Conservation (phyloP, 2,329 filamentous ascomycete genomes). For the Acrodontium crateriforme region DNA sequence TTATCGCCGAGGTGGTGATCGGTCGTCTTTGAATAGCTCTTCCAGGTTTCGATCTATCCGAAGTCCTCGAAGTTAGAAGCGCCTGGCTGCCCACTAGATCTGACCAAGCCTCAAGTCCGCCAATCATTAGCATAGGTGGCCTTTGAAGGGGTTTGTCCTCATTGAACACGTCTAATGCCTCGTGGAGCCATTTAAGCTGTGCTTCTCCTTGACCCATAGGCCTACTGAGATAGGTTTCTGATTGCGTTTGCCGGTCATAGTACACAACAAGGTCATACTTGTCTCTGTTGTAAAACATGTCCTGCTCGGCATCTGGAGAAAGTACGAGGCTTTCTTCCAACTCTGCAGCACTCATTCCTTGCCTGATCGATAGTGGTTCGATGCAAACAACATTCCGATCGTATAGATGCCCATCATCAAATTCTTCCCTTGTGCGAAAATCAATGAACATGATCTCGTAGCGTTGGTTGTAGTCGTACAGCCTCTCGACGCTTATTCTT, state of each 20-base stretch:
- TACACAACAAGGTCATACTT: constrained; percentile 80
- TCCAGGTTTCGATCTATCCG: constrained; percentile 33
- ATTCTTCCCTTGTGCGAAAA: constrained; percentile 64
- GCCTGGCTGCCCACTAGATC: constrained; percentile 64
- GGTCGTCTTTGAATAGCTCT: constrained; percentile 39
- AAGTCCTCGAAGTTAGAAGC: constrained; percentile 43
- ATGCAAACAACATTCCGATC: constrained; percentile 75
- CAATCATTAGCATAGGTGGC: constrained; percentile 62
- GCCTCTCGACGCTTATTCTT: constrained; percentile 53
- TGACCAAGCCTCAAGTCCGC: constrained; percentile 76
- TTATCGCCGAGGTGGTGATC: constrained; percentile 34
- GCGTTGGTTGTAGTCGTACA: constrained; percentile 55
- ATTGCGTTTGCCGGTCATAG: constrained; percentile 62
- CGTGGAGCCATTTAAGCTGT: constrained; percentile 58
- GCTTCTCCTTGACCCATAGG: constrained; percentile 26
- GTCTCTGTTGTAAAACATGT: constrained; percentile 56
- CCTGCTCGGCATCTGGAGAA: constrained; percentile 59
- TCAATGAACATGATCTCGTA: constrained; percentile 72
- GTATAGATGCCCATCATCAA: constrained; percentile 80
- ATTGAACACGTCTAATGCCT: constrained; percentile 74
- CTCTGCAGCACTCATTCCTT: constrained; percentile 51
- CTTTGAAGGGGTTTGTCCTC: constrained; percentile 60
- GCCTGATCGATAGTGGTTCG: constrained; percentile 64
- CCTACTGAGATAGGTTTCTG: constrained; percentile 39
- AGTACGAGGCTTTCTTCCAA: constrained; percentile 56